A percentile compares a stretch with the other conserved stretches of the same genome.
These are phyloP conservation scores for Didymella arachidicola DNA, from an alignment of 2,329 filamentous ascomycete species.

Conservation along the genomic window DNA sequence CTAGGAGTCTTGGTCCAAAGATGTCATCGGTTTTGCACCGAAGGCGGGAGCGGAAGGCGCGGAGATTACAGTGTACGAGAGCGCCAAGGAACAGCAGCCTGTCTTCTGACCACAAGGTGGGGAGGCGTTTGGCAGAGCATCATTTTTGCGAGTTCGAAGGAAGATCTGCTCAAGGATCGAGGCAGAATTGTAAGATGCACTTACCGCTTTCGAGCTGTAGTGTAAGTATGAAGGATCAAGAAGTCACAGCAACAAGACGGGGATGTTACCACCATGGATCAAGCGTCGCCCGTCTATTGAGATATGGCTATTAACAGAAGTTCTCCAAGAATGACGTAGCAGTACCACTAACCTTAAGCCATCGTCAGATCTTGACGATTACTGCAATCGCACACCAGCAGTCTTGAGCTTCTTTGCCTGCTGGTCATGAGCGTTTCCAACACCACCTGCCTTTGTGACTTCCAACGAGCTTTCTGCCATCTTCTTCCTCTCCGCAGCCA, in stretches of 20 bases:
- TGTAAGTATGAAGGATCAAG: background rate
- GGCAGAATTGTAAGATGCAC: background rate
- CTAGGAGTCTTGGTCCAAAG: background rate
- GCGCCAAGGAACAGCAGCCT: background rate
- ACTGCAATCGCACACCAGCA: constrained; percentile 69
- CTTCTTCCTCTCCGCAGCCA: constrained; percentile 90
- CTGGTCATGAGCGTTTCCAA: constrained; percentile 59
- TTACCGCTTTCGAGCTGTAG: background rate
- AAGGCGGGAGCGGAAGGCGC: background rate
- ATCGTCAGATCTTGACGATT: constrained; percentile 2
- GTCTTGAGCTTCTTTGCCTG: constrained; percentile 66
- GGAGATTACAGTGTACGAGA: background rate
- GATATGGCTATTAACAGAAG: constrained; percentile 6
- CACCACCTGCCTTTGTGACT: constrained; percentile 62
- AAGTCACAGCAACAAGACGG: background rate
- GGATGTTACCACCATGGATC: background rate
- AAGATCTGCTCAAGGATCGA: background rate
- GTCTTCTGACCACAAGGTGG: background rate
- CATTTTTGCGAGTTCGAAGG: background rate
- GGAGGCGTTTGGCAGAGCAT: background rate
- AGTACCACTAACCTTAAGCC: constrained; percentile 11
- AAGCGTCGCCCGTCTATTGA: constrained; percentile 1
- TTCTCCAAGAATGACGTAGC: background rate
- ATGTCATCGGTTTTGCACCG: background rate
- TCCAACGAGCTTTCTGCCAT: constrained; percentile 56